These are phyloP conservation scores for Phaeoacremonium minimum DNA, from an alignment of 2,329 filamentous ascomycete species.

Conservation along the genomic window DNA sequence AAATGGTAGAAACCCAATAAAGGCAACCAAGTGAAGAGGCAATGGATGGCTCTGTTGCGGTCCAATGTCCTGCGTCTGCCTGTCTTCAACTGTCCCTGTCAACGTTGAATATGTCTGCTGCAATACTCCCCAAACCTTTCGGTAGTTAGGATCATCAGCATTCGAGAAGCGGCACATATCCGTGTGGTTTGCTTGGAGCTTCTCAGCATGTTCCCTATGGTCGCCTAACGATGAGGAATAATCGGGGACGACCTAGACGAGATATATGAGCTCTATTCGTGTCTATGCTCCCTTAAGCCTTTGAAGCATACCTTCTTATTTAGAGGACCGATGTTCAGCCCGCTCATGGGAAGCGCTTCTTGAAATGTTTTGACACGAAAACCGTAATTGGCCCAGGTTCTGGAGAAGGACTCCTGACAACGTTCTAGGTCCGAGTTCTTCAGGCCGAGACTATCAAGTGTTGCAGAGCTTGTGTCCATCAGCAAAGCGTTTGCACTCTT, in stretches of 20 bases:
- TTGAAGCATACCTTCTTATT: background rate
- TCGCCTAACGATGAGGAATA: conserved; percentile 8
- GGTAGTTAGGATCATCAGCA: conserved; percentile 1
- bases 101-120: too few species aligned
- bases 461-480: conserved; percentile 5
- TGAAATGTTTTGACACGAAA: conserved; percentile 10
- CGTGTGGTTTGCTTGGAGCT: conserved; percentile 6
- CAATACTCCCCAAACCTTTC: conserved; percentile 2
- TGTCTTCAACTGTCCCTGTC: too few species aligned
- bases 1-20: background rate
- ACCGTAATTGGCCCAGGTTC: conserved; percentile 5
- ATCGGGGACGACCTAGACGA: conserved; percentile 7
- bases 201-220: conserved; percentile 5
- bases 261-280: background rate
- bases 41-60: too few species aligned
- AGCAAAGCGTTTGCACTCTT: conserved; percentile 3
- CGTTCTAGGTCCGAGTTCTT: conserved; percentile 8
- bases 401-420: conserved; percentile 8
- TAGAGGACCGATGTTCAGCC: background rate
- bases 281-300: too few species aligned
- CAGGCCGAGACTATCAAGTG: conserved; percentile 1
- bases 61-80: too few species aligned
- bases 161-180: conserved; percentile 7
- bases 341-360: conserved; percentile 6
- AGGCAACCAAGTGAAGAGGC: too few species aligned